Conservation (phyloP, 495 filamentous ascomycete species). For the Aspergillus ellipticus region DNA sequence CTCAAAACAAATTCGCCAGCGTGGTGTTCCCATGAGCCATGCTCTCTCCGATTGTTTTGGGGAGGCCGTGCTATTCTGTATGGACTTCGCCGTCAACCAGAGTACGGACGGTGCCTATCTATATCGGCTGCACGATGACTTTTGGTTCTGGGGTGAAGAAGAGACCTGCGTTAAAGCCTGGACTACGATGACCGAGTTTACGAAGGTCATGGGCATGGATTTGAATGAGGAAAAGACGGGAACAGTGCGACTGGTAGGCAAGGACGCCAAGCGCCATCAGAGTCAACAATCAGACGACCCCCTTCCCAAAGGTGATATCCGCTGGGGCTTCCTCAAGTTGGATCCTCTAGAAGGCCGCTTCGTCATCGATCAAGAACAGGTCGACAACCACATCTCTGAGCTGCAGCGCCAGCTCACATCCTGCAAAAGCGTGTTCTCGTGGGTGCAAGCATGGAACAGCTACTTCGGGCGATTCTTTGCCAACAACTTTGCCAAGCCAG, state of each 20-base stretch:
- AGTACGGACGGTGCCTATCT: constrained; percentile 47
- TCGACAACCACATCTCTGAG: constrained; percentile 59
- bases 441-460: constrained; percentile 63
- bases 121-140: constrained; percentile 64
- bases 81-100: constrained; percentile 65
- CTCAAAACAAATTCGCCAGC: constrained; percentile 40
- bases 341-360: constrained; percentile 53
- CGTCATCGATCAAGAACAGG: constrained; percentile 58
- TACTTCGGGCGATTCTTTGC: constrained; percentile 63
- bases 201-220: constrained; percentile 50
- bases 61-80: constrained; percentile 59
- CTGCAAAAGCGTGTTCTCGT: constrained; percentile 55
- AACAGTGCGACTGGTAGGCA: constrained; percentile 38
- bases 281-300: background rate
- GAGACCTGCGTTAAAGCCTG: constrained; percentile 54
- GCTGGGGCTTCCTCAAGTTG: constrained; percentile 64
- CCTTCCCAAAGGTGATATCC: constrained; percentile 54
- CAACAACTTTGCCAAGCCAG: constrained; percentile 62
- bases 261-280: background rate
- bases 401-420: constrained; percentile 56
- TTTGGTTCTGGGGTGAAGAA: constrained; percentile 65
- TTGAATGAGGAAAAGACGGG: constrained; percentile 61
- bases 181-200: constrained; percentile 52
- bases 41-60: constrained; percentile 56
- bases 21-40: constrained; percentile 59